These are phyloP conservation scores for Lepiota brunneoincarnata DNA, from an alignment of 768 basidiomycete species.

Conservation along the genomic window DNA sequence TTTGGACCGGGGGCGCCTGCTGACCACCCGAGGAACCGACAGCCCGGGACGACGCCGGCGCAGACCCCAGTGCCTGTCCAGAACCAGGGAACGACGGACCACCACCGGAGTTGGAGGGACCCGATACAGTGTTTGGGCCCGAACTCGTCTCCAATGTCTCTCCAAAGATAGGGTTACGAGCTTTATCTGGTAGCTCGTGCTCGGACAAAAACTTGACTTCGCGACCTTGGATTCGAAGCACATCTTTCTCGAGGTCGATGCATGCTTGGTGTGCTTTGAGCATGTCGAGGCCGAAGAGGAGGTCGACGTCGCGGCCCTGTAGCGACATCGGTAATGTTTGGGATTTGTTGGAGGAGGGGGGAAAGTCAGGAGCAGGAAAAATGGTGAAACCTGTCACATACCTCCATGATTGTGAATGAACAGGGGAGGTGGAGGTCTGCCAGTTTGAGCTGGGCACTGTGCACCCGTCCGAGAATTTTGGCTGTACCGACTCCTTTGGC, in stretches of 20 bases:
- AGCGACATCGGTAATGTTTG: background rate
- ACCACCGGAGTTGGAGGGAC: background rate
- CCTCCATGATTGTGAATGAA: conserved; percentile 95
- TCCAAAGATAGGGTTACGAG: conserved; percentile 35
- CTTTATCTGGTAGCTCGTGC: conserved; percentile 90
- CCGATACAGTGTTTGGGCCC: conserved; percentile 14
- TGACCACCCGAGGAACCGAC: background rate
- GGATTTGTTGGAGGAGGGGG: background rate
- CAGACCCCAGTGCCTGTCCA: conserved; percentile 57
- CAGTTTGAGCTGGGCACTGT: conserved; percentile 89
- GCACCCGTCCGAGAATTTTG: conserved; percentile 89
- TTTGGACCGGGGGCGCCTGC: conserved; percentile 15
- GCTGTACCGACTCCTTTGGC: conserved; percentile 95
- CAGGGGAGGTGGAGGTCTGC: conserved; percentile 83
- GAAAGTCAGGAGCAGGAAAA: background rate
- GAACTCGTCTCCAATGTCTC: conserved; percentile 20
- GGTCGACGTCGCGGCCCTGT: conserved; percentile 87
- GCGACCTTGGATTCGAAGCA: conserved; percentile 87
- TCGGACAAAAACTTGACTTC: conserved; percentile 90
- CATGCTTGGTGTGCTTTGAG: conserved; percentile 95
- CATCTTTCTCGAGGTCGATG: conserved; percentile 89
- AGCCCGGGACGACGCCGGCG: conserved; percentile 27
- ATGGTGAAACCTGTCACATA: conserved; percentile 23
- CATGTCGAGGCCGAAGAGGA: conserved; percentile 99
- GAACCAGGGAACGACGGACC: conserved; percentile 60